phyloP scores from a whole-genome alignment of 257 asterid genomes.

The Perilla frutescens region DNA sequence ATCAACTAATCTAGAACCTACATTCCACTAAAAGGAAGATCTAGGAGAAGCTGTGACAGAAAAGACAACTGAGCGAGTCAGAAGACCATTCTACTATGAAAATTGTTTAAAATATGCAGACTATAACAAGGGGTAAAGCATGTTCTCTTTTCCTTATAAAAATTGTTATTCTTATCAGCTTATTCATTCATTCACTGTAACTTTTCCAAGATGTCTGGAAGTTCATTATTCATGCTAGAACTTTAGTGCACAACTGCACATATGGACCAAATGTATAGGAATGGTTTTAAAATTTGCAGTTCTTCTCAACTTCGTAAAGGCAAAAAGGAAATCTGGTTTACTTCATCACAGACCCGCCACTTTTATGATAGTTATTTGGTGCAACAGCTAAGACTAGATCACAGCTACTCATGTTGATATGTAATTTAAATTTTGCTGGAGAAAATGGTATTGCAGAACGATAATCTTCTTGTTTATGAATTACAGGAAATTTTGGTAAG shows the following conservation, averaged over 20 bases:
- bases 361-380: background rate
- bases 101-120: background rate
- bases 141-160: background rate
- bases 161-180: background rate
- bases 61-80: background rate
- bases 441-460: background rate
- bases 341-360: background rate
- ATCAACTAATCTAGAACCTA: background rate
- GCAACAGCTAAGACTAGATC: constrained; percentile 13
- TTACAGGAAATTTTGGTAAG: background rate
- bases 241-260: constrained; percentile 11
- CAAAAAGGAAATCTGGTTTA: constrained; percentile 14
- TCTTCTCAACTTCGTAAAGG: constrained; percentile 10
- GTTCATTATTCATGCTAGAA: background rate
- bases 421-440: constrained; percentile 1
- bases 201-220: background rate
- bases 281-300: constrained; percentile 4
- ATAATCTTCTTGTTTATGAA: constrained; percentile 3
- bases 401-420: background rate
- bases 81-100: background rate
- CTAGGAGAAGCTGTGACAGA: constrained; percentile 3
- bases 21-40: background rate
- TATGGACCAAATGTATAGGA: constrained; percentile 2
- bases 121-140: background rate
- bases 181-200: background rate